Conservation (phyloP, 176 grass and related monocot genomes). For the Oryza brachyantha region DNA sequence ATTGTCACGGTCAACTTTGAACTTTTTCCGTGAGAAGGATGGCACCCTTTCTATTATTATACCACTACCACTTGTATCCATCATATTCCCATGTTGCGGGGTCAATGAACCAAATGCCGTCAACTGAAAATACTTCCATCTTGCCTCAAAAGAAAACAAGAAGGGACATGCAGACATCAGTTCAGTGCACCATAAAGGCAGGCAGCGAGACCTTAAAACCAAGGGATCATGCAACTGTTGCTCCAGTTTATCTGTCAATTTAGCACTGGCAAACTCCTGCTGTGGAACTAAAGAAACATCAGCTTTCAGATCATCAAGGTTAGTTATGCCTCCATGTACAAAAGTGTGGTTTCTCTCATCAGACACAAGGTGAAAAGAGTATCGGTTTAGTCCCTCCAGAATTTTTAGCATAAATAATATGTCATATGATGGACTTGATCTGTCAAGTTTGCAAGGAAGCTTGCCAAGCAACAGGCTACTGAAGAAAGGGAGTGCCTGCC, state of each 20-base stretch:
- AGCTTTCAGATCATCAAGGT: slow-evolving; percentile 61
- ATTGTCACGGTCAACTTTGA: slow-evolving; percentile 76
- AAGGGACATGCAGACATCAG: slow-evolving; percentile 83
- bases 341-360: slow-evolving; percentile 63
- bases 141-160: slow-evolving; percentile 96
- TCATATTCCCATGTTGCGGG: slow-evolving; percentile 37
- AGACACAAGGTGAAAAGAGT: slow-evolving; percentile 51
- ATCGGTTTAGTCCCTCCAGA: slow-evolving; percentile 79
- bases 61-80: slow-evolving; percentile 36
- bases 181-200: slow-evolving; percentile 87
- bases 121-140: slow-evolving; percentile 88
- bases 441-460: slow-evolving; percentile 76
- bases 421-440: slow-evolving; percentile 63
- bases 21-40: slow-evolving; percentile 56
- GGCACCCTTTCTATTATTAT: slow-evolving; percentile 38
- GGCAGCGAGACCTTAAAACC: slow-evolving; percentile 53
- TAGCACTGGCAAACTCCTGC: slow-evolving; percentile 76
- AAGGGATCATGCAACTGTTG: slow-evolving; percentile 93
- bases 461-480: slow-evolving; percentile 64
- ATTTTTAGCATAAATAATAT: slow-evolving; percentile 91
- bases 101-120: slow-evolving; percentile 67
- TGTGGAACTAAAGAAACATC: slow-evolving; percentile 60
- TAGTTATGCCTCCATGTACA: slow-evolving; percentile 55
- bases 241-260: slow-evolving; percentile 96
- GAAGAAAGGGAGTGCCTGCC: slow-evolving; percentile 66